Conservation (phyloP, 345 rosid genomes). For the Gossypium arboreum region DNA sequence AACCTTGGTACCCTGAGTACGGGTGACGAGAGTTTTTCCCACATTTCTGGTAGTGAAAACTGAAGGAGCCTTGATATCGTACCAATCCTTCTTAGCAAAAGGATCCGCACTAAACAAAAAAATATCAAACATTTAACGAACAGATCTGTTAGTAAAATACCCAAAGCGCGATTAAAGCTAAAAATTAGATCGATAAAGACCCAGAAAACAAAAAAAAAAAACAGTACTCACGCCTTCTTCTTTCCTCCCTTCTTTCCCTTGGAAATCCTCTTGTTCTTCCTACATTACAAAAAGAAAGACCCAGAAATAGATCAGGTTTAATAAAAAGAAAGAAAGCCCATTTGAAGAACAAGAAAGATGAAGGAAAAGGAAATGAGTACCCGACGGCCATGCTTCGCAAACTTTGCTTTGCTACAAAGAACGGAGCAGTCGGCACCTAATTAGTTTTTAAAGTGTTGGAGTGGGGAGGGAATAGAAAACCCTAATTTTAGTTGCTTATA, state of each 20-base stretch:
- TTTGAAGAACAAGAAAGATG: neutral
- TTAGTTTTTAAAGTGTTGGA: neutral
- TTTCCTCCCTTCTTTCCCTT: constrained; percentile 97
- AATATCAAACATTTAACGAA: neutral
- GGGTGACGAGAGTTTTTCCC: constrained; percentile 85
- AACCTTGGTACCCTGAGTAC: constrained; percentile 96
- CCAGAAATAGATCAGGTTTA: neutral
- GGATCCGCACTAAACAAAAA: constrained; percentile 62
- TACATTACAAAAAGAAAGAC: constrained; percentile 16
- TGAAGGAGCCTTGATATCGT: constrained; percentile 92
- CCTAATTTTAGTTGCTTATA: constrained; percentile 15
- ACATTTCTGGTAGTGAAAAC: constrained; percentile 57
- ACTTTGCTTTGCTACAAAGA: neutral
- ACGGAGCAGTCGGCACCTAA: neutral
- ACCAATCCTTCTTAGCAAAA: constrained; percentile 97
- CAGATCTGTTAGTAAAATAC: neutral
- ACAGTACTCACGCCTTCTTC: constrained; percentile 77
- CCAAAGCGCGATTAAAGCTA: neutral
- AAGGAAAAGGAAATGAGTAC: neutral
- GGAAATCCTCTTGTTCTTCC: constrained; percentile 96
- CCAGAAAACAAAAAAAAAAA: no score
- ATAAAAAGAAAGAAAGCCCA: neutral
- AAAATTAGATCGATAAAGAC: neutral
- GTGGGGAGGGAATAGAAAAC: constrained; percentile 5
- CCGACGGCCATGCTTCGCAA: constrained; percentile 18